Base-by-base conservation (phyloP, 2,329 filamentous ascomycete species). In the Colletotrichum euphorbiae region DNA sequence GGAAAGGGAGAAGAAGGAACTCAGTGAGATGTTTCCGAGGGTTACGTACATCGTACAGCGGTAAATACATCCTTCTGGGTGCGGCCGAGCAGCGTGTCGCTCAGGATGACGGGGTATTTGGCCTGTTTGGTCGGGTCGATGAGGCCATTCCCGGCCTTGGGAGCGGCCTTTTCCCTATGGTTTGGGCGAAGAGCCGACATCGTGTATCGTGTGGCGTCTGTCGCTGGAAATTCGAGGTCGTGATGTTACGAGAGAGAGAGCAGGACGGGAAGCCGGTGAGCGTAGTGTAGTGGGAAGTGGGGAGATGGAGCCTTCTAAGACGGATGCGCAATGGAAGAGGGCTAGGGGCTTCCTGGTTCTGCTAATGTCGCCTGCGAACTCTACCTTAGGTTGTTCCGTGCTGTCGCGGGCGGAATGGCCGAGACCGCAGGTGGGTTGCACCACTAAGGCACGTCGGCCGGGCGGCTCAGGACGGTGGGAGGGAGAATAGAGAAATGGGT, bases 31-130 rank as follows among this genome's bases (percentile, higher is more conserved):
- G 13, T 12, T 9, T 54, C 12, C 42, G 38, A 45, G 33, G 48
- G 48, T 46, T 33, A 72, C 84, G 69, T 82, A 90, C 88, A 90
- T 78, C 84, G 80, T 55, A 91, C 81, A 62, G 85, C 85, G 1
- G 88, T 90, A 72, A 87, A 89, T 54, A 87, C 80, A 69, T 89
- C 86, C 71, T 86, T 87, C 36, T 85, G 79, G 1, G 85, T 77
- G 70, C 85, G 86, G 46, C 86, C 85, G 40, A 89, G 79, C 36
- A 91, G 79, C 31, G 85, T 85, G 72, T 90, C 88, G 75, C 89
- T 89, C 50, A 91, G 81, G 52, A 90, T 83, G 63, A 91, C 84
- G 56, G 87, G 88, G 74, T 90, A 91, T 74, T 88, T 87, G 66
- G 83, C 87, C 67, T 82, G 80, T 77, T 87, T 85, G 62, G 87